Conservation (phyloP, 2,329 filamentous ascomycete genomes). For the Arthrobotrys sinensis region DNA sequence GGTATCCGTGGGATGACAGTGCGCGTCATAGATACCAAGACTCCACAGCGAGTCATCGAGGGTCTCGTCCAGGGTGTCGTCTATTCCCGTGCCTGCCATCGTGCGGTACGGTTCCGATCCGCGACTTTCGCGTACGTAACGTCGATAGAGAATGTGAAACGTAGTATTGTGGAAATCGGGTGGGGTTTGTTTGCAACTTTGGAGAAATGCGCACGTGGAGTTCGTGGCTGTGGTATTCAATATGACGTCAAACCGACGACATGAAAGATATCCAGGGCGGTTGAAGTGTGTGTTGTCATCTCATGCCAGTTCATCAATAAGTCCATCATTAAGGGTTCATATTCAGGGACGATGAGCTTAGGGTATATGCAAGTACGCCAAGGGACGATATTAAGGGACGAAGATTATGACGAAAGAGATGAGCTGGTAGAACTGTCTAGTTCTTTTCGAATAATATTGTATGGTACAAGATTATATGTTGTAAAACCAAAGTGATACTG, state of each 20-base stretch:
- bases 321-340: constrained; percentile 8
- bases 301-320: constrained; percentile 33
- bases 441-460: constrained; percentile 13
- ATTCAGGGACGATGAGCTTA: constrained; percentile 6
- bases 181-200: constrained; percentile 15
- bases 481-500: constrained; percentile 21
- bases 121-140: constrained; percentile 18
- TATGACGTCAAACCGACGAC: constrained; percentile 57
- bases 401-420: constrained; percentile 7
- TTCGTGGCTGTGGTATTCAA: constrained; percentile 12
- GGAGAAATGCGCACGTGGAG: constrained; percentile 21
- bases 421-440: constrained; percentile 8
- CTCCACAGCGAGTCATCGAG: constrained; percentile 71
- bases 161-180: background rate
- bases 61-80: constrained; percentile 14
- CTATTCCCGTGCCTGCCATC: constrained; percentile 30
- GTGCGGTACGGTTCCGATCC: constrained; percentile 25
- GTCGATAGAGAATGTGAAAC: constrained; percentile 1
- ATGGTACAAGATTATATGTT: constrained; percentile 25
- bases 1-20: constrained; percentile 81
- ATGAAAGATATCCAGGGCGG: constrained; percentile 30
- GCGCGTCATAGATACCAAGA: constrained; percentile 80
- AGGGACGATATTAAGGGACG: constrained; percentile 3
- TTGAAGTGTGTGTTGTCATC: constrained; percentile 43
- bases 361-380: constrained; percentile 12